These are phyloP conservation scores for Casaregolazyma suthepensis DNA, from an alignment of 1,139 yeast species.

Conservation along the genomic window DNA sequence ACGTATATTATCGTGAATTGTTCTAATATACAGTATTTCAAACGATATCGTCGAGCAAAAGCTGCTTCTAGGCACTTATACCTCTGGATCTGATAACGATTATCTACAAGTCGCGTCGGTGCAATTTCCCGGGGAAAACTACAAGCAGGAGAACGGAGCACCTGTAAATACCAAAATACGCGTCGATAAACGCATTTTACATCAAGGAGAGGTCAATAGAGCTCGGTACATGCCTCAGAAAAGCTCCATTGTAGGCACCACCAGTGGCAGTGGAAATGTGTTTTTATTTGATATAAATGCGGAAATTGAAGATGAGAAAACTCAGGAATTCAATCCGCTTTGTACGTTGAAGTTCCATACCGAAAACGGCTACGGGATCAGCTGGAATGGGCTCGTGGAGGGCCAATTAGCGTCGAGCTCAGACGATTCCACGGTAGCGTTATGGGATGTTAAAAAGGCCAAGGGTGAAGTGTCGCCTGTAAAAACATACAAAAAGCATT, in stretches of 20 bases:
- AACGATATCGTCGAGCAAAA: conserved; percentile 27
- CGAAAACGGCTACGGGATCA: conserved; percentile 64
- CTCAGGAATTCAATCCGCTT: conserved; percentile 9
- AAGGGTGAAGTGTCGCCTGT: conserved; percentile 17
- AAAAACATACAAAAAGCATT: conserved; percentile 24
- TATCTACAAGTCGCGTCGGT: conserved; percentile 69
- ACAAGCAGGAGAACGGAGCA: conserved; percentile 21
- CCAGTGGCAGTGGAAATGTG: conserved; percentile 67
- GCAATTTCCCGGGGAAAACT: conserved; percentile 45
- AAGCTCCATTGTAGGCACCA: conserved; percentile 61
- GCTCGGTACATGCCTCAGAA: conserved; percentile 79
- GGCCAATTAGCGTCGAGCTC: conserved; percentile 54
- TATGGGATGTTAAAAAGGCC: conserved; percentile 48
- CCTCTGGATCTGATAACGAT: conserved; percentile 70
- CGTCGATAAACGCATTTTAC: conserved; percentile 26
- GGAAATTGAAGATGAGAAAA: conserved; percentile 26
- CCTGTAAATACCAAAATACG: conserved; percentile 11
- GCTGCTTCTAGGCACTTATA: conserved; percentile 72
- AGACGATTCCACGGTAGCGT: conserved; percentile 59
- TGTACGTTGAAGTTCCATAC: conserved; percentile 49
- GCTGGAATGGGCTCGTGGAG: conserved; percentile 45
- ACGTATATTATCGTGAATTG: not conserved
- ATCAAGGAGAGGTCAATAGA: conserved; percentile 64
- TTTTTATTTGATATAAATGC: conserved; percentile 52
- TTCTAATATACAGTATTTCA: conserved; percentile 11